Percentiles rank a stretch among this genome's conserved stretches.
Evolutionary conservation across 345 rosid genomes (phyloP).

Genomic region (Garcia nutans): DNA sequence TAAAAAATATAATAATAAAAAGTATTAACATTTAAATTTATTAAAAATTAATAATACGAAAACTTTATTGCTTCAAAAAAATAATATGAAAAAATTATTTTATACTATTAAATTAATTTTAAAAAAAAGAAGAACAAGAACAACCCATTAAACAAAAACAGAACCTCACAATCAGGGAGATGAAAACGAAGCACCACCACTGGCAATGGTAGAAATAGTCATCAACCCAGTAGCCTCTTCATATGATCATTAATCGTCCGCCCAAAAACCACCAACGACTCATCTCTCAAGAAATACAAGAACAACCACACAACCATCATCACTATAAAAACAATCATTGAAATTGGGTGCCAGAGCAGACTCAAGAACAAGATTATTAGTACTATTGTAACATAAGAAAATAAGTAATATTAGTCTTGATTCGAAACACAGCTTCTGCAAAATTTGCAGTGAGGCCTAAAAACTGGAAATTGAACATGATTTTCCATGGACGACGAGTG

Average conservation of each 20-base stretch:
- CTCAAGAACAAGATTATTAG: constrained; percentile 63
- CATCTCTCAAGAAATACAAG: constrained; percentile 77
- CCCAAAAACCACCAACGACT: constrained; percentile 52
- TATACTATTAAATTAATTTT: neutral
- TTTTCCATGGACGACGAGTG: constrained; percentile 64
- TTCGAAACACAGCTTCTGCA: constrained; percentile 43
- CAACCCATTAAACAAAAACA: too few species aligned
- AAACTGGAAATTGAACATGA: constrained; percentile 51
- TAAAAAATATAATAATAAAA: too few species aligned
- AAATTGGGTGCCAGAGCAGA: constrained; percentile 77
- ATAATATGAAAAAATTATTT: too few species aligned
- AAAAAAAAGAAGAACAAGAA: neutral
- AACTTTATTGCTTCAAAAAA: too few species aligned
- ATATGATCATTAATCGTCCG: constrained; percentile 64
- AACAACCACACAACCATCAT: constrained; percentile 70
- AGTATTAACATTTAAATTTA: too few species aligned
- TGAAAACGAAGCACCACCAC: constrained; percentile 29
- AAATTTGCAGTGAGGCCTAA: constrained; percentile 40
- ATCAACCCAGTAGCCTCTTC: constrained; percentile 57
- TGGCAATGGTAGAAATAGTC: neutral
- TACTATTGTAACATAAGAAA: constrained; percentile 59
- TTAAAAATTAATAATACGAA: too few species aligned
- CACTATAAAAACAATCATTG: constrained; percentile 58
- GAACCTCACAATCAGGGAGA: constrained; percentile 14
- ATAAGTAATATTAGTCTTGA: constrained; percentile 45